Base-by-base conservation (phyloP, 179 eudicot species). In the Beta lomatogona region DNA sequence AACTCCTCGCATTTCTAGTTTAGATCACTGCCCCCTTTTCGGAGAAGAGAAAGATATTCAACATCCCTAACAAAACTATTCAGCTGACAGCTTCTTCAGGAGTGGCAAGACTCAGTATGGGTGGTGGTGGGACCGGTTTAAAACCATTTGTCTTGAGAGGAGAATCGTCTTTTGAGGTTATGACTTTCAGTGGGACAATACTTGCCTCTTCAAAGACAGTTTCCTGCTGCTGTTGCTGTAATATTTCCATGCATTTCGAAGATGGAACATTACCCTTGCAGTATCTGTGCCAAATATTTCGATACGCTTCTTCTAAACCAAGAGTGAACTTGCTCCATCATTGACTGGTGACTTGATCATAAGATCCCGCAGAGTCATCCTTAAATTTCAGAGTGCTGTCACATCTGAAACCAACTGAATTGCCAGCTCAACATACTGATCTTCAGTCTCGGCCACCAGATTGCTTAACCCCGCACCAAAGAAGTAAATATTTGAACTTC, bases 321-420 rank as follows among this genome's bases (percentile, higher is more conserved):
- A 41, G 85, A 57, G 87, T 88, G 79, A 96, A 96, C 25, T 90
- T 93, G 93, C 80, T 50, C 99, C 99, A 21, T 96, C 87, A 68
- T 98, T 94, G 21, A 96, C 90, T 55, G 97, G 94, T 45, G 99
- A 96, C 61, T 91, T 94, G 7, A 90, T 88, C 99, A 96, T 96
- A 82, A 90, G 93, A 73, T 89, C 89, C 60, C 99, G 92, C 82
- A 96, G 83, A 80, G 86, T 86, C 91, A 83, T 88, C 90, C 98
- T 92, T 82, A 96, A 79, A 72, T 87, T 85, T 44, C 98, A 87
- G 67, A 96, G 97, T 53, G 91, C 89, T 28, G 88, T 84, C 48
- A 93, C 71, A 61, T 96, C 97, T 21, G 97, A 87, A 71, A 98
- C 99, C 85, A 96, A 84, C 36, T 92, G 79, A 71, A 93, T 63